phyloP scores from a whole-genome alignment of 2,329 filamentous ascomycete genomes.

The Sphaerostilbella broomeana region DNA sequence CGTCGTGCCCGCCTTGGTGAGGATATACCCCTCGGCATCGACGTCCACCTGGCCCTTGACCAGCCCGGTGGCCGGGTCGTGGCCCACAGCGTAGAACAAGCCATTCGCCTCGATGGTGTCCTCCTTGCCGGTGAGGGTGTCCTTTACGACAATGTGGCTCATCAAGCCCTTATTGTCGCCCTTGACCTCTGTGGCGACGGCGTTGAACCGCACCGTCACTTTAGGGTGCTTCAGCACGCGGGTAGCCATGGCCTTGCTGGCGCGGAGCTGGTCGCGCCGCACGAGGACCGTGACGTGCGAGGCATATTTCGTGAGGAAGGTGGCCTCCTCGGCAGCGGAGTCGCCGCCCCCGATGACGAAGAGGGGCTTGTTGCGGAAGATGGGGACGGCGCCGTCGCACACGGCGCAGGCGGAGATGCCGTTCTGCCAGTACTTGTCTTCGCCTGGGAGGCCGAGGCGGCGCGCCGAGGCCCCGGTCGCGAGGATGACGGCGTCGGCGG shows the following conservation, averaged over 20 bases:
- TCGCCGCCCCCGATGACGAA: conserved; percentile 96
- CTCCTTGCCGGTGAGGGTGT: conserved; percentile 66
- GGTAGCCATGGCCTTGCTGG: conserved; percentile 86
- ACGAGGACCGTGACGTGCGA: conserved; percentile 93
- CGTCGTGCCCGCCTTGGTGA: conserved; percentile 83
- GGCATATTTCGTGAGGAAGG: conserved; percentile 96
- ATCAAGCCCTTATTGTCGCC: conserved; percentile 82
- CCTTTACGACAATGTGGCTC: conserved; percentile 78
- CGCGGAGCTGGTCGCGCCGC: conserved; percentile 76
- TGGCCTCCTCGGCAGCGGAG: conserved; percentile 92
- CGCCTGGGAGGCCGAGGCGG: conserved; percentile 73
- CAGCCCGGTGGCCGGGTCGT: conserved; percentile 86
- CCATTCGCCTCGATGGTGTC: conserved; percentile 87
- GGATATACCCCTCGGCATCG: conserved; percentile 84
- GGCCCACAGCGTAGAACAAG: conserved; percentile 94
- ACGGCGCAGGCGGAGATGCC: conserved; percentile 95
- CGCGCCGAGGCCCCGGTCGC: conserved; percentile 91
- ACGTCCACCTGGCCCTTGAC: conserved; percentile 86
- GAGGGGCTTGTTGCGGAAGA: conserved; percentile 93
- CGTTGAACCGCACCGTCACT: conserved; percentile 84
- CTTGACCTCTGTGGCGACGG: conserved; percentile 72
- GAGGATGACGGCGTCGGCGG: conserved; percentile 86
- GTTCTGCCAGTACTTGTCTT: conserved; percentile 96
- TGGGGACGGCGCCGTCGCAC: conserved; percentile 92
- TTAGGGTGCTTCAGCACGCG: conserved; percentile 78